Percentiles rank a stretch among this genome's conserved stretches.
Evolutionary conservation across 1,284 basidiomycete genomes (phyloP).

Genomic region (Puccinia hordei): DNA sequence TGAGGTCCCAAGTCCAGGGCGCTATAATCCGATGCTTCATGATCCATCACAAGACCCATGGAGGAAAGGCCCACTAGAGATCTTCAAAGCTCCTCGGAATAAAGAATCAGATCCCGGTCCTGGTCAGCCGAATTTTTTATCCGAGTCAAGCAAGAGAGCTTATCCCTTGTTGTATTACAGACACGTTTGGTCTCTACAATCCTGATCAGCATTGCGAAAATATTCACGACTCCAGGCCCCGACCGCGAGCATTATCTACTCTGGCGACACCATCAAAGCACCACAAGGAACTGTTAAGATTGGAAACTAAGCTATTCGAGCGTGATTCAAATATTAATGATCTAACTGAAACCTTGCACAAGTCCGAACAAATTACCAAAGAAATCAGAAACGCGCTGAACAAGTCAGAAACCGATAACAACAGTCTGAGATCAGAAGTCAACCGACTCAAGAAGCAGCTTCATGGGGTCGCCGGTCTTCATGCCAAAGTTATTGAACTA

Average conservation of each 20-base stretch:
- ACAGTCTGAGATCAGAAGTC: conserved; percentile 20
- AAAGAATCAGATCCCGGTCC: conserved; percentile 32
- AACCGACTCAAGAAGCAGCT: conserved; percentile 24
- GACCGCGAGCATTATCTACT: conserved; percentile 33
- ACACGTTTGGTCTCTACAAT: conserved; percentile 46
- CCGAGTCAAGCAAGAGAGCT: not conserved
- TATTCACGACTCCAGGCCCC: not conserved
- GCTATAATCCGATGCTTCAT: conserved; percentile 36
- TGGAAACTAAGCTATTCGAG: conserved; percentile 36
- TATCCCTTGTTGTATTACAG: not conserved
- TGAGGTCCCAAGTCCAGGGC: conserved; percentile 41
- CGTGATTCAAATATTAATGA: conserved; percentile 31
- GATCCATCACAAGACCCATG: conserved; percentile 46
- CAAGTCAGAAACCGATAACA: conserved; percentile 19
- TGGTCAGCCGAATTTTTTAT: conserved; percentile 8
- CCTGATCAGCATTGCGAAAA: not conserved
- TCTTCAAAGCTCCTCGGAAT: conserved; percentile 44
- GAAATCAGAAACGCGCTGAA: conserved; percentile 30
- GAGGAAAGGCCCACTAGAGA: conserved; percentile 49
- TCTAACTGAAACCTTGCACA: conserved; percentile 32
- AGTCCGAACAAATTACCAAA: conserved; percentile 25
- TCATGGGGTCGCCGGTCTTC: conserved; percentile 31
- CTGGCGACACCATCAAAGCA: conserved; percentile 43
- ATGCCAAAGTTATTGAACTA: conserved; percentile 36
- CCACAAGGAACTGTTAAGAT: conserved; percentile 35